Conservation (phyloP, 257 asterid genomes). For the Paraleonurus japonicus region DNA sequence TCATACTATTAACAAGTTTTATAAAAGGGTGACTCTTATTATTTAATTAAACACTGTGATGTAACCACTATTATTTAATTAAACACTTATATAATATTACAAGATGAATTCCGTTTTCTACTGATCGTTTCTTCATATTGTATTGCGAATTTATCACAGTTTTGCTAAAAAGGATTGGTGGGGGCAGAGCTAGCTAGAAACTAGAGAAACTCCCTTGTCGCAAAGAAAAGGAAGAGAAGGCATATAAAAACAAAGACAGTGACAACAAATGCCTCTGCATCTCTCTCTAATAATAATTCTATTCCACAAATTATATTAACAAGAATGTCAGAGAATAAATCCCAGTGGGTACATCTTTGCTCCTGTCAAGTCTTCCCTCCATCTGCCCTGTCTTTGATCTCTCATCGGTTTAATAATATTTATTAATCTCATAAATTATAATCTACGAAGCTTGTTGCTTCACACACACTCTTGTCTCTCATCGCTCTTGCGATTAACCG, state of each 20-base stretch:
- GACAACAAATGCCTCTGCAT: conserved; percentile 20
- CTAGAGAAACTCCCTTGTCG: conserved; percentile 28
- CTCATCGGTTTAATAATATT: conserved; percentile 22
- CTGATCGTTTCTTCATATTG: too few species aligned
- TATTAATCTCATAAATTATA: conserved; percentile 16
- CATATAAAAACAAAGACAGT: conserved; percentile 12
- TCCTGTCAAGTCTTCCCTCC: conserved; percentile 27
- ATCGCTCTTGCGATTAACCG: conserved; percentile 31
- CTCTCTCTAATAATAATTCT: background rate
- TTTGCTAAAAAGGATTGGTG: background rate
- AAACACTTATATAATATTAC: too few species aligned
- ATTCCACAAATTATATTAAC: background rate
- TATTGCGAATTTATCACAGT: too few species aligned
- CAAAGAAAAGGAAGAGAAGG: background rate
- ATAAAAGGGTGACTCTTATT: too few species aligned
- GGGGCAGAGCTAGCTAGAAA: conserved; percentile 6
- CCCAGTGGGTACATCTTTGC: conserved; percentile 39
- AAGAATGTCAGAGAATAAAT: conserved; percentile 43
- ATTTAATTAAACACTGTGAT: too few species aligned
- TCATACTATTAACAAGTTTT: too few species aligned
- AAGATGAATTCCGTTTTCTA: too few species aligned
- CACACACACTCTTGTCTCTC: conserved; percentile 54
- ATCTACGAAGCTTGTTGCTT: conserved; percentile 40
- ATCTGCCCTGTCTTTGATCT: conserved; percentile 32
- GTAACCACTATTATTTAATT: too few species aligned